Evolutionary conservation across 1,139 yeast genomes (phyloP).

Genomic region (Suzukiozyma palmioleophila): DNA sequence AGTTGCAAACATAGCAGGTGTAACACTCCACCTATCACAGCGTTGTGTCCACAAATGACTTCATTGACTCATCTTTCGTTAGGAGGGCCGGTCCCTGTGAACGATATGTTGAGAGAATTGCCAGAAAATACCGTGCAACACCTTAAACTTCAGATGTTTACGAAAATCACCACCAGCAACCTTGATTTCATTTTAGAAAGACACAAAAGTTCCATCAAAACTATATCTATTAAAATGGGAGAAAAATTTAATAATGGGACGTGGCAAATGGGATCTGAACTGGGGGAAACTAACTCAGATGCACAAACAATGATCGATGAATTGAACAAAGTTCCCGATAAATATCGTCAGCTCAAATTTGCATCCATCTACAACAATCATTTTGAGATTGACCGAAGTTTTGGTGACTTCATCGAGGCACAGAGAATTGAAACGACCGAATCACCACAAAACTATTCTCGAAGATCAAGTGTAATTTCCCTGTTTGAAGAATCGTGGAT

Average conservation of each 20-base stretch:
- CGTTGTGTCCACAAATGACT: background rate
- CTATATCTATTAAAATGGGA: background rate
- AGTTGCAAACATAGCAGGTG: background rate
- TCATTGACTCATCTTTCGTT: background rate
- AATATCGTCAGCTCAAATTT: conserved; percentile 1
- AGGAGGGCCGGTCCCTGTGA: background rate
- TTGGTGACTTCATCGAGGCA: conserved; percentile 4
- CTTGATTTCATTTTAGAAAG: background rate
- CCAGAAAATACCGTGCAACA: background rate
- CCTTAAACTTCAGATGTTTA: background rate
- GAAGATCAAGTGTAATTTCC: background rate
- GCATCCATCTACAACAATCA: conserved; percentile 2
- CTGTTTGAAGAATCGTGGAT: conserved; percentile 1
- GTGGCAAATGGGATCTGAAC: background rate
- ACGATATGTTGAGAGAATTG: background rate
- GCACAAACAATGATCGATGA: conserved; percentile 1
- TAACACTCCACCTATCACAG: background rate
- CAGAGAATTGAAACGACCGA: background rate
- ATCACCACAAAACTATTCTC: background rate
- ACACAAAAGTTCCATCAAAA: background rate
- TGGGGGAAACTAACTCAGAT: background rate
- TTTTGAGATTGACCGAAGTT: conserved; percentile 1
- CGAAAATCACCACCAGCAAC: background rate
- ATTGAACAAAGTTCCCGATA: conserved; percentile 1
- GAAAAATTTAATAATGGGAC: conserved; percentile 1